These are phyloP conservation scores for Naganishia onofrii DNA, from an alignment of 768 basidiomycete species.

Conservation along the genomic window DNA sequence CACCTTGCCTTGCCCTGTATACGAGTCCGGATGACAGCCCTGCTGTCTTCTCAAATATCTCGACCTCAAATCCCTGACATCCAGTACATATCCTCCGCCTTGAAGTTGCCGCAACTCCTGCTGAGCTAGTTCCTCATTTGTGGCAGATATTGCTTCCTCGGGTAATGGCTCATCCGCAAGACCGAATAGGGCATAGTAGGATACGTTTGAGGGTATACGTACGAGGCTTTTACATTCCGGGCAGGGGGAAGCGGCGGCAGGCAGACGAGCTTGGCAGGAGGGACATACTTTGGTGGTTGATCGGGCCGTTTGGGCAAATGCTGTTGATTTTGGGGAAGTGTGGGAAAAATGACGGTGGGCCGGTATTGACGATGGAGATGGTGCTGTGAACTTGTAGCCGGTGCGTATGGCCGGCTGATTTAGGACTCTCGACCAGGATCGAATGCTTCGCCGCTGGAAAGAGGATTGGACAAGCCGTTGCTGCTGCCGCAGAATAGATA, in stretches of 20 bases:
- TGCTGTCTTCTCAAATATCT: slow-evolving; percentile 71
- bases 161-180: slow-evolving; percentile 54
- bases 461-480: not conserved
- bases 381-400: not conserved
- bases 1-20: slow-evolving; percentile 67
- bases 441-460: not conserved
- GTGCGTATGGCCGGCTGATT: not conserved
- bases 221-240: slow-evolving; percentile 66
- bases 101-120: slow-evolving; percentile 36
- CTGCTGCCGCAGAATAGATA: not conserved
- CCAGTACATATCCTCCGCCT: slow-evolving; percentile 60
- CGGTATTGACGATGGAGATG: not conserved
- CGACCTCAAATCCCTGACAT: slow-evolving; percentile 61
- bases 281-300: slow-evolving; percentile 57
- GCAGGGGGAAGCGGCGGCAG: slow-evolving; percentile 72
- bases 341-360: not conserved
- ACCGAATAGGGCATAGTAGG: slow-evolving; percentile 69
- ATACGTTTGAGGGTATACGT: slow-evolving; percentile 58
- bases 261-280: slow-evolving; percentile 62
- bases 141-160: slow-evolving; percentile 51
- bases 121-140: slow-evolving; percentile 54
- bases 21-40: slow-evolving; percentile 80
- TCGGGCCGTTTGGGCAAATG: not conserved
- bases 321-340: slow-evolving; percentile 1
- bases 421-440: not conserved